Conservation (phyloP, 1,284 basidiomycete species). For the Puccinia brachypodii region DNA sequence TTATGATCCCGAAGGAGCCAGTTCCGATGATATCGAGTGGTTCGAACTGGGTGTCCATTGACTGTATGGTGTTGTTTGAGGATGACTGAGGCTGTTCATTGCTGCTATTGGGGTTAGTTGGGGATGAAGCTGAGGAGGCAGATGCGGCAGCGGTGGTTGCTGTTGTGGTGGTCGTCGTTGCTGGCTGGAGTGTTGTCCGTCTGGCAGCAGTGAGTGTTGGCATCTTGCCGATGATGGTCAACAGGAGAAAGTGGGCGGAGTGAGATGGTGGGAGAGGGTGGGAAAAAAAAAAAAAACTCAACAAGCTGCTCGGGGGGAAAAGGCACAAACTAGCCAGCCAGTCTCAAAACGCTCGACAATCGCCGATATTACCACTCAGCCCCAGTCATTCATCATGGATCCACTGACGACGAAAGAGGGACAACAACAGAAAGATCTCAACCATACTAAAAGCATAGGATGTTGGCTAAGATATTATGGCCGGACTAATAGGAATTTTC, state of each 20-base stretch:
- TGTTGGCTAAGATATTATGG: no score
- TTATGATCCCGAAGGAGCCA: constrained; percentile 94
- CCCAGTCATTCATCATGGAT: no score
- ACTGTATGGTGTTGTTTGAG: constrained; percentile 27
- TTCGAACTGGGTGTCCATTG: constrained; percentile 68
- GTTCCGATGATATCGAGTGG: constrained; percentile 88
- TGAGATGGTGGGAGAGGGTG: not conserved
- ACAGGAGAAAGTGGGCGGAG: not conserved
- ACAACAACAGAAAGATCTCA: no score
- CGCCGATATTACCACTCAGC: no score
- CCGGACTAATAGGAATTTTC: no score
- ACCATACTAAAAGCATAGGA: no score
- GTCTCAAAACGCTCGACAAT: no score
- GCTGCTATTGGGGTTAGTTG: no score
- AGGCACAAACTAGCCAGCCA: no score
- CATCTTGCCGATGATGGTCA: constrained; percentile 3
- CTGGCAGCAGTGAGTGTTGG: constrained; percentile 21
- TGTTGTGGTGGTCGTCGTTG: not conserved
- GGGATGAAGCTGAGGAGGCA: not conserved
- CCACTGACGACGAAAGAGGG: no score
- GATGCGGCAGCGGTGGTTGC: not conserved
- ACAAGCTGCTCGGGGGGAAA: no score
- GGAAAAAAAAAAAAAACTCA: not conserved
- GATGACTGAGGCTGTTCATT: not conserved
- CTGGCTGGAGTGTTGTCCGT: constrained; percentile 11